Evolutionary conservation across 805 yeast genomes (phyloP), one percentile per base, ranked within the genome.

Genomic region (Candida argentea): DNA sequence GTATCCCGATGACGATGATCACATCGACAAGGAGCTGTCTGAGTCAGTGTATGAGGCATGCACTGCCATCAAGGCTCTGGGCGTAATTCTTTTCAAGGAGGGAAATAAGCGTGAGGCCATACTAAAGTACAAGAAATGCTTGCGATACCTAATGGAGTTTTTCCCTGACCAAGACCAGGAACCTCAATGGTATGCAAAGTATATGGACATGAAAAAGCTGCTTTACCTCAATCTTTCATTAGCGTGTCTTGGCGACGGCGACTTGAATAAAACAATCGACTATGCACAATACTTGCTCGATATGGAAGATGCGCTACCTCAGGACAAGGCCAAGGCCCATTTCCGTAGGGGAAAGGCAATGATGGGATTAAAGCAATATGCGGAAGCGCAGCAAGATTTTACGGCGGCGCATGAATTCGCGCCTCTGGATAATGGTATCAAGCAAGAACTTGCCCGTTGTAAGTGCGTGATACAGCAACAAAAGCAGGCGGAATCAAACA

Each of bases 151-250:
- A 19, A 74, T 76, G 60, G 89, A 79, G 49, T 70, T 67, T 38
- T 61, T 76, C 10, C 91, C 93, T 0, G 91, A 80, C 41, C 52
- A 55, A 19, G 86, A 76, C 25, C 65, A 66, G 16, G 78, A 76
- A 39, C 67, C 73, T 9, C 70, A 67, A 13, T 58, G 65, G 50
- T 63, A 55, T 38, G 38, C 40, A 4, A 67, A 69, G 37, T 81
- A 75, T 44, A 41, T 55, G 20, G 68, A 61, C 3, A 45, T 70
- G 37, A 70, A 70, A 42, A 67, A 64, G 49, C 66, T 73, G 59
- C 38, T 70, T 5, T 73, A 67, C 38, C 50, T 71, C 36, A 82
- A 82, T 40, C 38, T 81, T n/a, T 65, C 82, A 1, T 50, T 82
- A 29, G 70, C 65, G 1, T 48, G 65, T 21, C 54, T 73, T 22